A percentile compares a stretch with the other conserved stretches of the same genome.
phyloP scores from a whole-genome alignment of 164 flowering plant species.

The Dillenia turbinata region DNA sequence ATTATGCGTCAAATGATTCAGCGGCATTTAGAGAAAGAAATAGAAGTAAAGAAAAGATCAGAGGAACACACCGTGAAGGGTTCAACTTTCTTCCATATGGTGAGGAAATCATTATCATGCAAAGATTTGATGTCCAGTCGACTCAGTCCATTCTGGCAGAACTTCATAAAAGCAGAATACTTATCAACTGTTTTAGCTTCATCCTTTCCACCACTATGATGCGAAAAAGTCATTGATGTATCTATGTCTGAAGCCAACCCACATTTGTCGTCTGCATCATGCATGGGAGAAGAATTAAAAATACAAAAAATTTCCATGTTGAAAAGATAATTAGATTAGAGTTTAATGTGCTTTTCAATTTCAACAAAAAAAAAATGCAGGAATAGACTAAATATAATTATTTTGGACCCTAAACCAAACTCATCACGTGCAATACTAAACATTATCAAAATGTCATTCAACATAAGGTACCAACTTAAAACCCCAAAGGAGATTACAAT shows the following conservation, averaged over 20 bases:
- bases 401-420: too few species aligned
- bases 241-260: constrained; percentile 2
- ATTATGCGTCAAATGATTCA: too few species aligned
- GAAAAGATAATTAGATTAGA: too few species aligned
- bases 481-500: too few species aligned
- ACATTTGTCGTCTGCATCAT: constrained; percentile 24
- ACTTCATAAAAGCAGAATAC: constrained; percentile 48
- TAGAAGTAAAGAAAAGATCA: too few species aligned
- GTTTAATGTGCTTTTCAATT: too few species aligned
- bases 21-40: too few species aligned
- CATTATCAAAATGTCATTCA: too few species aligned
- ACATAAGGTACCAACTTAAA: too few species aligned
- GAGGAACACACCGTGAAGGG: constrained; percentile 54
- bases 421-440: too few species aligned
- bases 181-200: constrained; percentile 20
- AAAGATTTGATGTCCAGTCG: constrained; percentile 58
- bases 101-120: constrained; percentile 33
- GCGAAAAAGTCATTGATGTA: constrained; percentile 9
- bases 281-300: not conserved
- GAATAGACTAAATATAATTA: too few species aligned
- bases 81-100: constrained; percentile 55
- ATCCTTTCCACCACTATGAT: constrained; percentile 7
- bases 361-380: too few species aligned
- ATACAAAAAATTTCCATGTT: not conserved
- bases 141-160: constrained; percentile 49